phyloP scores from a whole-genome alignment of 2,329 filamentous ascomycete genomes.

The Didymella pinodella region DNA sequence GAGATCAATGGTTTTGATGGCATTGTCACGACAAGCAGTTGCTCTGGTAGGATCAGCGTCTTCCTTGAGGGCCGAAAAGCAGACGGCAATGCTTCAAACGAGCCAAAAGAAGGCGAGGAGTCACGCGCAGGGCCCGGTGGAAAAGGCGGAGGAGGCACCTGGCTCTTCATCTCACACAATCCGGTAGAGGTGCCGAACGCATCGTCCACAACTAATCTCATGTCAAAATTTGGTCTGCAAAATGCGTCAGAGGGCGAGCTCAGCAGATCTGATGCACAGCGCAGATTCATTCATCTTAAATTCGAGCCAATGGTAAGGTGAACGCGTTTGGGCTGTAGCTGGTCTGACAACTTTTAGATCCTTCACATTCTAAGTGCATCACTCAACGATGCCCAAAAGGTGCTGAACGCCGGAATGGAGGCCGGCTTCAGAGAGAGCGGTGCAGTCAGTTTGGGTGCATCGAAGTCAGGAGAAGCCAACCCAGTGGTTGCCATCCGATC shows the following conservation, averaged over 20 bases:
- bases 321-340: slow-evolving; percentile 1
- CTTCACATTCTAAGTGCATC: slow-evolving; percentile 86
- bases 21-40: slow-evolving; percentile 91
- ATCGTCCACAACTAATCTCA: slow-evolving; percentile 23
- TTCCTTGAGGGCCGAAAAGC: slow-evolving; percentile 80
- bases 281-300: slow-evolving; percentile 77
- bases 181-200: slow-evolving; percentile 58
- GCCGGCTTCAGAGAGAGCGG: slow-evolving; percentile 92
- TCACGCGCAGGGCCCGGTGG: slow-evolving; percentile 73
- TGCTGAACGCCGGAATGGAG: slow-evolving; percentile 77
- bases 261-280: slow-evolving; percentile 32
- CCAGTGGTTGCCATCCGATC: slow-evolving; percentile 88
- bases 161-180: slow-evolving; percentile 90
- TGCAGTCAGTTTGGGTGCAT: slow-evolving; percentile 69
- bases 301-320: slow-evolving; percentile 88
- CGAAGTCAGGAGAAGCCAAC: slow-evolving; percentile 54
- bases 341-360: slow-evolving; percentile 66
- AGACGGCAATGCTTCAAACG: slow-evolving; percentile 9
- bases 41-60: slow-evolving; percentile 84
- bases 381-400: slow-evolving; percentile 73
- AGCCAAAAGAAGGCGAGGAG: slow-evolving; percentile 25
- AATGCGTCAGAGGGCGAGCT: slow-evolving; percentile 6
- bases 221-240: slow-evolving; percentile 52
- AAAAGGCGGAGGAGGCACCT: slow-evolving; percentile 79
- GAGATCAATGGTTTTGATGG: slow-evolving; percentile 78